Conservation (phyloP, 352 stramenopile genomes). For the Halophytophthora polymorphica region DNA sequence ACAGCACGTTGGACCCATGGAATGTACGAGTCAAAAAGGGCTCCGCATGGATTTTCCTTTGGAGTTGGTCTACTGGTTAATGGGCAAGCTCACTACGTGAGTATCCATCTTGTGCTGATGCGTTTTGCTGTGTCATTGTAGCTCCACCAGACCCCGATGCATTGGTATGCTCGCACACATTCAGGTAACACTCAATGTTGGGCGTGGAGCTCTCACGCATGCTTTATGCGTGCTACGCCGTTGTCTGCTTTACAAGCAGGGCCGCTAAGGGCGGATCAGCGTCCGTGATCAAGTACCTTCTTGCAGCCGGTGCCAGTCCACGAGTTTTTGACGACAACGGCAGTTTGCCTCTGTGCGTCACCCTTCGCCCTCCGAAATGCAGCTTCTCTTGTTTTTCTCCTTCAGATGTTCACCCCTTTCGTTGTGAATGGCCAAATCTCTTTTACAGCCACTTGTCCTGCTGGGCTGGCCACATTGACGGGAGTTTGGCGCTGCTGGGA, state of each 20-base stretch:
- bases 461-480: constrained; percentile 62
- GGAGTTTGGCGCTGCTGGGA: constrained; percentile 43
- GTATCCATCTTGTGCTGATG: neutral
- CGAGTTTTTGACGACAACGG: constrained; percentile 63
- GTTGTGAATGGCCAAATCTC: neutral
- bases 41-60: neutral
- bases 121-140: neutral
- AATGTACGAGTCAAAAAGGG: constrained; percentile 24
- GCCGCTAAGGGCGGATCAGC: constrained; percentile 58
- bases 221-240: neutral
- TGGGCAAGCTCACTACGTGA: neutral
- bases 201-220: neutral
- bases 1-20: constrained; percentile 64
- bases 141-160: constrained; percentile 67
- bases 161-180: constrained; percentile 37
- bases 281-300: constrained; percentile 51
- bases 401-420: no score
- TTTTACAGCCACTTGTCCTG: constrained; percentile 53
- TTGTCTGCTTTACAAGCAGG: constrained; percentile 31
- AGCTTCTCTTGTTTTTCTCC: no score
- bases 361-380: neutral
- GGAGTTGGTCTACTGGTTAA: neutral
- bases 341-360: constrained; percentile 57
- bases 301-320: constrained; percentile 44
- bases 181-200: neutral